Evolutionary conservation across 345 rosid species (phyloP), one percentile per base, ranked within the genome.

Genomic region (Aquilaria yunnanensis): DNA sequence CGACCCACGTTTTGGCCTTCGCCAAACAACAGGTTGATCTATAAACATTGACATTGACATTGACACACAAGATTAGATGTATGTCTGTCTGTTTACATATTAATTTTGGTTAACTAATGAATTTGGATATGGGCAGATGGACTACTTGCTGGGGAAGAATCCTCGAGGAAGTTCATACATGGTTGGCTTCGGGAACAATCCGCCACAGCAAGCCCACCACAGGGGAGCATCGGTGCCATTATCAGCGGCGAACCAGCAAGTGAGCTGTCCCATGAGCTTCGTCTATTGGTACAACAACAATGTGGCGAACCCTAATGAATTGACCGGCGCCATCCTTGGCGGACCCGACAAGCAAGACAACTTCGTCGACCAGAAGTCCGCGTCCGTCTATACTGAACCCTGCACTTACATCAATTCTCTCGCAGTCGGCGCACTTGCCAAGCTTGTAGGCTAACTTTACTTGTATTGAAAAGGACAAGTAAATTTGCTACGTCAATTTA

Each of bases 121-220:
- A 7, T 0, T 9, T 23, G 23, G 23, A 23, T 23, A 23, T 23
- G 23, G 61, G 74, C 82, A 89, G 94, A 88, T 86, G 57, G 96
- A 93, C 65, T 90, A 94, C 79, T 46, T 90, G 60, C 77, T 93
- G 3, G 98, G 98, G 9, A 53, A 57, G 61, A 93, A 93, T 70
- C 98, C 98, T 6, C 31, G 31, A 50, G 81, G 95, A 64, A 75
- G 97, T 73, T 93, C 98, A 0, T 84, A 83, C 78, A 93, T 93
- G 97, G 98, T 88, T 1, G 97, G 90, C 30, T 90, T 84, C 53
- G 98, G 98, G 32, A 56, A 56, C 47, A 82, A 90, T 70, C 86
- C 98, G 5, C 98, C 97, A 9, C 61, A 48, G 31, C 90, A 90
- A 51, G 86, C 97, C 2, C 98, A 93, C 63, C 98, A 93, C 51